Evolutionary conservation across 768 basidiomycete species (phyloP), one percentile per base, ranked within the genome.

Genomic region (Suillus hirtellus): DNA sequence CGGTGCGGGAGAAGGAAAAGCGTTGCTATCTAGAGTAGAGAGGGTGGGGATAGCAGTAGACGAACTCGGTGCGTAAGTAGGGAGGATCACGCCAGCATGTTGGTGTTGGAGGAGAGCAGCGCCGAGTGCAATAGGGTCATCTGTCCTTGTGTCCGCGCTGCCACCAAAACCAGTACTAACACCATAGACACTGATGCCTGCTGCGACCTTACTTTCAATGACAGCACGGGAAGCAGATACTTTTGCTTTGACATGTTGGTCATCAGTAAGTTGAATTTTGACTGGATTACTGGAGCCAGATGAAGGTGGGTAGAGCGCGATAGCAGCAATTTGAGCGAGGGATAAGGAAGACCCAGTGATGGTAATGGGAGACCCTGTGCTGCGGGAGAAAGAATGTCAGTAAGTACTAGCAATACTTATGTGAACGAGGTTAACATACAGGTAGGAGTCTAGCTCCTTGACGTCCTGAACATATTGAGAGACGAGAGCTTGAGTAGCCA

Each of bases 161-260:
- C 92, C 93, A 46, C 93, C 93, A 69, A 92, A 95, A 53, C 93
- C 93, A 2, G 86, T 87, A 61, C 89, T 89, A 47, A 95, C 89
- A 27, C 93, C 93, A 67, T 95, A 95, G 21, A 95, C 82, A 66
- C 89, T 90, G 59, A 84, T 81, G 11, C 87, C 86, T 4, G 81
- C 78, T 24, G 83, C 81, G 44, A 94, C 82, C 74, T 93, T 93
- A 68, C 82, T 80, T 24, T 82, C 77, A 50, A 94, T 85, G 63
- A 88, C 82, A 54, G 81, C 75, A 43, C 89, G 86, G 67, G 88
- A 86, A 66, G 83, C 84, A n/a, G 80, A 76, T 52, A 95, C 80
- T 37, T 83, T 85, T 6, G 78, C 76, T 65, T 78, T 81, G 64
- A 86, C 74, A 11, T 63, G 67, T 17, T 65, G 55, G 35, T 61